Conservation (phyloP, 2,329 filamentous ascomycete species). For the Ceratocystis diversiconidia region DNA sequence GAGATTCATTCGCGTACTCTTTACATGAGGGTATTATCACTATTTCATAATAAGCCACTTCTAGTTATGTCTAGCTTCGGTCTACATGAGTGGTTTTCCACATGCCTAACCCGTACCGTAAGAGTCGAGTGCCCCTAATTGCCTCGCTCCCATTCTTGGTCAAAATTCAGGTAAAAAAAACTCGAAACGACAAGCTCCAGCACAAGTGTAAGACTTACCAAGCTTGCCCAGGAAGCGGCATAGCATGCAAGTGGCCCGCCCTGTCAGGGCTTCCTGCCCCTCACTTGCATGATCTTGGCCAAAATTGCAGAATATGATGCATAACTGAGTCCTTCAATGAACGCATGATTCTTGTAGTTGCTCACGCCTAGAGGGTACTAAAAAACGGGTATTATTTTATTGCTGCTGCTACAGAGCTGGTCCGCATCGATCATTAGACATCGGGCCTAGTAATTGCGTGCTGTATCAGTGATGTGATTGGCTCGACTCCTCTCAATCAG, state of each 20-base stretch:
- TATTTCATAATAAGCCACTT: too few relatives aligned
- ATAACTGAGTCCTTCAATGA: not conserved
- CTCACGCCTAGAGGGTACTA: not conserved
- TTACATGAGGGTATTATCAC: too few relatives aligned
- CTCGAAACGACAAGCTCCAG: not conserved
- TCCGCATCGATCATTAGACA: not conserved
- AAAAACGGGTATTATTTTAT: not conserved
- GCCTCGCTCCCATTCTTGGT: not conserved
- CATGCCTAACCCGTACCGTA: not conserved
- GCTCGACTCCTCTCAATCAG: conserved; percentile 19
- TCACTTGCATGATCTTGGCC: conserved; percentile 18
- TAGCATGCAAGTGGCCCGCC: conserved; percentile 1
- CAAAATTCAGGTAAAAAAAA: not conserved
- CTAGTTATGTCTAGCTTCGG: not conserved
- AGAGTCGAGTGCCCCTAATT: not conserved
- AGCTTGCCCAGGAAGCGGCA: not conserved
- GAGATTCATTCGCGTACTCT: too few relatives aligned
- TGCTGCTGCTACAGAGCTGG: not conserved
- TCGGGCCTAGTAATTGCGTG: conserved; percentile 24
- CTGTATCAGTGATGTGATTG: conserved; percentile 24
- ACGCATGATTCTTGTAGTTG: not conserved
- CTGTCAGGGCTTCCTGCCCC: conserved; percentile 7
- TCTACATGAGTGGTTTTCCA: not conserved
- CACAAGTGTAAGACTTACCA: not conserved
- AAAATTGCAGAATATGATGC: not conserved